Evolutionary conservation across 805 yeast genomes (phyloP).

Genomic region (Maudiozyma saulgeensis): DNA sequence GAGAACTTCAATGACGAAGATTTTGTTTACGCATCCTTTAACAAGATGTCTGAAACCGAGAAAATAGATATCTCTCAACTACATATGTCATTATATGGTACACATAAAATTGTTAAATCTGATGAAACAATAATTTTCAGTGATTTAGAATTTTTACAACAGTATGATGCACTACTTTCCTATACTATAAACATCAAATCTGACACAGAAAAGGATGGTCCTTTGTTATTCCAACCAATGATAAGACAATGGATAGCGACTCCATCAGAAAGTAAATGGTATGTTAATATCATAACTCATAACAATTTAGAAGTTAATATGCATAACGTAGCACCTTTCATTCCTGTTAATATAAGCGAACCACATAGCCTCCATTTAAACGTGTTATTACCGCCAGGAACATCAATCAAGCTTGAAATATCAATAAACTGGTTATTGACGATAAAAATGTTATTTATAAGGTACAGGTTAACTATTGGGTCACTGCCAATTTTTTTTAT

Average conservation of each 20-base stretch:
- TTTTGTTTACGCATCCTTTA: slow-evolving; percentile 16
- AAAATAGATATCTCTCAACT: neutral
- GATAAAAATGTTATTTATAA: slow-evolving; percentile 56
- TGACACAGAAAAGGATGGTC: neutral
- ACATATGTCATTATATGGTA: neutral
- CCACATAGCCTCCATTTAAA: slow-evolving; percentile 17
- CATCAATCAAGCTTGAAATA: slow-evolving; percentile 9
- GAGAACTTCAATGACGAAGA: slow-evolving; percentile 6
- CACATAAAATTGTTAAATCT: neutral
- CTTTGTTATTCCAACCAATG: slow-evolving; percentile 43
- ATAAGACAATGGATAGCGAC: slow-evolving; percentile 56
- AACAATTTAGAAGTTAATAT: slow-evolving; percentile 33
- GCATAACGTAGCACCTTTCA: slow-evolving; percentile 64
- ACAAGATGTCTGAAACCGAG: neutral
- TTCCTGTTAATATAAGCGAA: slow-evolving; percentile 34
- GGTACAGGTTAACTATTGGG: slow-evolving; percentile 69
- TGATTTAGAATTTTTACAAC: slow-evolving; percentile 20
- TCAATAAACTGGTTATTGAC: slow-evolving; percentile 31
- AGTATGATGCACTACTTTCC: slow-evolving; percentile 24
- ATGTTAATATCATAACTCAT: slow-evolving; percentile 38
- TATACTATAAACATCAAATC: slow-evolving; percentile 12
- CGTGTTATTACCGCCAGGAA: slow-evolving; percentile 17
- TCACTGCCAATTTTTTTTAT: slow-evolving; percentile 59
- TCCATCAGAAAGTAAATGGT: slow-evolving; percentile 76
- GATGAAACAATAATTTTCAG: neutral